A percentile compares a stretch with the other conserved stretches of the same genome.
Evolutionary conservation across 495 filamentous ascomycete species (phyloP).

Genomic region (Penicillium samsonianum): DNA sequence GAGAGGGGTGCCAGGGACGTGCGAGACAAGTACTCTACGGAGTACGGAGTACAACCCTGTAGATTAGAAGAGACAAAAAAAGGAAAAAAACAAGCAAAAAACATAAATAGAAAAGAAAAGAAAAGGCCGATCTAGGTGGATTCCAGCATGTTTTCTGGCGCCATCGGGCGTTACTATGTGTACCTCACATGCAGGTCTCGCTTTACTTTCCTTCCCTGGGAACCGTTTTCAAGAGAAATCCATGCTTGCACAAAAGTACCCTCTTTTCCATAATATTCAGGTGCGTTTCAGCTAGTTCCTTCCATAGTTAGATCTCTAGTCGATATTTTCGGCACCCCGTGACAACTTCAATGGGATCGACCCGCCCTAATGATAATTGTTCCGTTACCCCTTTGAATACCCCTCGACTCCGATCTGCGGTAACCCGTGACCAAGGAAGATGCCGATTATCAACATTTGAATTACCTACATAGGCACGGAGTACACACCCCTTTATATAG

Average conservation of each 20-base stretch:
- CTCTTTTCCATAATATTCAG: not conserved
- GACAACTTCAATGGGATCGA: not conserved
- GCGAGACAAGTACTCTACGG: too few relatives aligned
- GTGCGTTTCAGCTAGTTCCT: not conserved
- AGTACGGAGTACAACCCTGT: too few relatives aligned
- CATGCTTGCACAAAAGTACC: not conserved
- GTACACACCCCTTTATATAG: too few relatives aligned
- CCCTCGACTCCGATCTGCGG: conserved; percentile 11
- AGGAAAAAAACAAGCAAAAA: conserved; percentile 13
- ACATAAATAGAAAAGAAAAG: conserved; percentile 5
- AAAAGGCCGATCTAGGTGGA: conserved; percentile 10
- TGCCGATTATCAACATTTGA: too few relatives aligned
- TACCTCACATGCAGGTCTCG: conserved; percentile 10
- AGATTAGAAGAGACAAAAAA: too few relatives aligned
- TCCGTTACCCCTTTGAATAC: not conserved
- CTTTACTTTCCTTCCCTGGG: conserved; percentile 11
- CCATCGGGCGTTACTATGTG: conserved; percentile 3
- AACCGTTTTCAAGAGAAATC: not conserved
- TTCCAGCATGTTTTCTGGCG: conserved; percentile 17
- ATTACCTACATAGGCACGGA: too few relatives aligned
- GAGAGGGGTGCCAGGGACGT: conserved; percentile 21
- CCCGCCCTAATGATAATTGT: not conserved
- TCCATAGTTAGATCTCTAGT: conserved; percentile 4
- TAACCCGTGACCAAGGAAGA: conserved; percentile 9
- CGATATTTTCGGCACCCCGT: conserved; percentile 13